Evolutionary conservation across 805 yeast species (phyloP).

Genomic region (Suhomyces tanzawaensis): DNA sequence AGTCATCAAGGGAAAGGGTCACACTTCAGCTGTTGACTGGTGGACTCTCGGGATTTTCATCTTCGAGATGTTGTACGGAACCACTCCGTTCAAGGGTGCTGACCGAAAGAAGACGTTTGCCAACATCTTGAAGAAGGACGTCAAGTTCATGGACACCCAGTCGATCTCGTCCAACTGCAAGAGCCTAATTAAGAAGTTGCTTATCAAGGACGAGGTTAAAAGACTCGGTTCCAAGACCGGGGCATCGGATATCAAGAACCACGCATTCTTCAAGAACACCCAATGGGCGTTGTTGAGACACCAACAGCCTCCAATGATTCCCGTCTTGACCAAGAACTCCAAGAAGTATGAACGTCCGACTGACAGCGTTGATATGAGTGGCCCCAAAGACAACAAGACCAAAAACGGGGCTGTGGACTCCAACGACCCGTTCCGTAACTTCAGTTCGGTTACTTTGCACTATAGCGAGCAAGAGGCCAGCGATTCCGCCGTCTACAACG

Average conservation of each 20-base stretch:
- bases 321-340: conserved; percentile 52
- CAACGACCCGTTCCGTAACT: conserved; percentile 77
- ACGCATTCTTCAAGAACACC: conserved; percentile 83
- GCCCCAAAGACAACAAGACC: conserved; percentile 3
- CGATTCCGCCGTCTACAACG: conserved; percentile 44
- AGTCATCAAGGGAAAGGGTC: conserved; percentile 95
- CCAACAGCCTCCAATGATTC: conserved; percentile 94
- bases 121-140: conserved; percentile 80
- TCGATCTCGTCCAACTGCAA: conserved; percentile 74
- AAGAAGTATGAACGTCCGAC: conserved; percentile 11
- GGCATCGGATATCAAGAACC: conserved; percentile 90
- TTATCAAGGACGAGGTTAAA: conserved; percentile 85
- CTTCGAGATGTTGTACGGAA: conserved; percentile 93
- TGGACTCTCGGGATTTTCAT: conserved; percentile 96
- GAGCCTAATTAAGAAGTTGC: conserved; percentile 71
- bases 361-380: conserved; percentile 13
- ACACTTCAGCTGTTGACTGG: conserved; percentile 98
- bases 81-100: conserved; percentile 93
- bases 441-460: conserved; percentile 82
- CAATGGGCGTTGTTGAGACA: conserved; percentile 96
- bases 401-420: conserved; percentile 24
- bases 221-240: conserved; percentile 91
- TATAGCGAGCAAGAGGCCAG: conserved; percentile 55
- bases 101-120: conserved; percentile 88
- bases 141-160: conserved; percentile 68